Base-by-base conservation (phyloP, 257 asterid genomes). In the Solanum lycopersicoides region DNA sequence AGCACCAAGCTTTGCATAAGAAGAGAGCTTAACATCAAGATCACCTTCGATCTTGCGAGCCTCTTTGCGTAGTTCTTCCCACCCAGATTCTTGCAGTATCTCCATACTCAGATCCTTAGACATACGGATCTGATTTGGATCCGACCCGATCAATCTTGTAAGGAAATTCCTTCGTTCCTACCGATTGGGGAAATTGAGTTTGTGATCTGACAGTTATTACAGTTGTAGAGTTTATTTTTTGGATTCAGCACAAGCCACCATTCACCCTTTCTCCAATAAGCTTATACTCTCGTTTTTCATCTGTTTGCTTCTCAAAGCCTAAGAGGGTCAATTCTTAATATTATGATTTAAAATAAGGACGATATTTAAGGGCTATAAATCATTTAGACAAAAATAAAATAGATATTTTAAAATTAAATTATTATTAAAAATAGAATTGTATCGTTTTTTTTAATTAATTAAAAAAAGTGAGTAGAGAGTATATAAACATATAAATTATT, bases 11-110 rank as follows among this genome's bases (percentile, higher is more conserved):
- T 97, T 97, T 50, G 98, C 99, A 84, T 95, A 97, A 45, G 99
- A 97, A 85, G 99, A 97, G 73, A 97, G 98, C 93, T 97, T 96
- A 34, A 96, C 98, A 89, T 97, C 99, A 90, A 97, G 96, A 94
- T 97, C 99, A 86, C 99, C 96, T 91, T 97, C 99, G 89, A 96
- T 91, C 90, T 96, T 97, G 77, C 99, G 93, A 79, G 98, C 99
- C 83, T 96, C 99, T 90, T 91, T 94, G 59, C 99, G 95, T 91
- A 97, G 96, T 92, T 97, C 99, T 91, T 97, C 98, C 99, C 99
- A 97, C 32, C 99, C 99, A 80, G 95, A 92, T 89, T 97, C 99
- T 95, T 95, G 97, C 92, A 93, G 71, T 87, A 87, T 89, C 44
- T 95, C 98, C 96, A 94, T 94, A 71, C 32, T 88, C 89, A 91